A percentile compares a stretch with the other conserved stretches of the same genome.
phyloP scores from a whole-genome alignment of 2,329 filamentous ascomycete species.

The Fusarium sp. region DNA sequence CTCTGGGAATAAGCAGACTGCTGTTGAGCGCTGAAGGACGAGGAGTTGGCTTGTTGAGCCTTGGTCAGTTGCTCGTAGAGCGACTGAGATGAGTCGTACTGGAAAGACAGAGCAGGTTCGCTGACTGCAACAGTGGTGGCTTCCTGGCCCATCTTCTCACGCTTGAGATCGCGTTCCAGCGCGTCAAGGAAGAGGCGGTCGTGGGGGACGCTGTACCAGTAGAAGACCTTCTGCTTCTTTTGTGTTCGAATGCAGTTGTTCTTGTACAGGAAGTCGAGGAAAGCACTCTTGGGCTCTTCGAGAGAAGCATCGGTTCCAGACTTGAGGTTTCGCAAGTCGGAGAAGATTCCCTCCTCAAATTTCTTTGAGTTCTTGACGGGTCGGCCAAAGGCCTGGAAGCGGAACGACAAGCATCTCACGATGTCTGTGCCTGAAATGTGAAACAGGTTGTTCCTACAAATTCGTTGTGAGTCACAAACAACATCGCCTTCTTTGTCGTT shows the following conservation, averaged over 20 bases:
- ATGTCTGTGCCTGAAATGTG: conserved; percentile 99
- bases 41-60: conserved; percentile 98
- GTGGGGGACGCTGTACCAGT: conserved; percentile 99
- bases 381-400: conserved; percentile 97
- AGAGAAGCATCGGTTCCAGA: conserved; percentile 97
- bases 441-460: conserved; percentile 85
- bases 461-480: conserved; percentile 8
- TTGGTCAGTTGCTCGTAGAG: conserved; percentile 99
- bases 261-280: conserved; percentile 99
- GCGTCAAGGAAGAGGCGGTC: conserved; percentile 98
- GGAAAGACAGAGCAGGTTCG: conserved; percentile 97
- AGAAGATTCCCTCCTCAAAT: conserved; percentile 99
- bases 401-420: conserved; percentile 95
- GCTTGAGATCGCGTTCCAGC: conserved; percentile 95
- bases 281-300: conserved; percentile 98
- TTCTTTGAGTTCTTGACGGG: conserved; percentile 99
- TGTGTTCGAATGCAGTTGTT: conserved; percentile 99
- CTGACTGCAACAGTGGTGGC: conserved; percentile 96
- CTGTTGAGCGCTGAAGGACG: conserved; percentile 90
- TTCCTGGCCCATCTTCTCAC: conserved; percentile 99
- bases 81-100: conserved; percentile 99
- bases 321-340: conserved; percentile 96
- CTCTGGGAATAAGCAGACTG: conserved; percentile 77
- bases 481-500: not conserved
- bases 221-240: conserved; percentile 99